Conservation (phyloP, 768 basidiomycete species). For the Pulveroboletus sp. region DNA sequence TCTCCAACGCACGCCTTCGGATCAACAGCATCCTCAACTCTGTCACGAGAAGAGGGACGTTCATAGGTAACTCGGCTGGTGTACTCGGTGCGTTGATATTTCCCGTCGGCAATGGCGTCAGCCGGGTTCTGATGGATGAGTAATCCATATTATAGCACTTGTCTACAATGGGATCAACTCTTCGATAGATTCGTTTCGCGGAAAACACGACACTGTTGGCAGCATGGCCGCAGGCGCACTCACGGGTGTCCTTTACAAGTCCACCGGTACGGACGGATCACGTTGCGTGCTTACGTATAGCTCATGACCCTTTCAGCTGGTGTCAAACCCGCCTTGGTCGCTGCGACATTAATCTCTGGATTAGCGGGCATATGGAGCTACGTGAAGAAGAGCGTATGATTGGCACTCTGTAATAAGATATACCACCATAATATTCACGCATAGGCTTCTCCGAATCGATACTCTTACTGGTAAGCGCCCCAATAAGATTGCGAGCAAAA, state of each 20-base stretch:
- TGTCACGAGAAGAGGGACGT: constrained; percentile 93
- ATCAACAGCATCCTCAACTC: constrained; percentile 97
- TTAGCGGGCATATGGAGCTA: constrained; percentile 92
- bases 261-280: constrained; percentile 68
- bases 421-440: constrained; percentile 45
- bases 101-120: constrained; percentile 26
- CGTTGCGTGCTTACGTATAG: constrained; percentile 34
- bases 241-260: constrained; percentile 90
- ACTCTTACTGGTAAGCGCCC: constrained; percentile 24
- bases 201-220: constrained; percentile 87
- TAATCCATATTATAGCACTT: constrained; percentile 68
- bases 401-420: constrained; percentile 37
- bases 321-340: constrained; percentile 81
- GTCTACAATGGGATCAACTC: constrained; percentile 97
- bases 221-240: constrained; percentile 90
- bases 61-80: constrained; percentile 97
- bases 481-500: constrained; percentile 23
- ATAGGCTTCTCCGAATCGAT: constrained; percentile 28
- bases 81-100: constrained; percentile 76
- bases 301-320: constrained; percentile 66
- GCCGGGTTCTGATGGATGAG: constrained; percentile 35
- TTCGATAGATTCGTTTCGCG: constrained; percentile 81
- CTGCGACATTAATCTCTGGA: constrained; percentile 85
- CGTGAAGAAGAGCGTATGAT: constrained; percentile 86
- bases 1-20: constrained; percentile 81